These are phyloP conservation scores for Puccinellia tenuiflora DNA, from an alignment of 176 grass and related monocot species.

Conservation along the genomic window DNA sequence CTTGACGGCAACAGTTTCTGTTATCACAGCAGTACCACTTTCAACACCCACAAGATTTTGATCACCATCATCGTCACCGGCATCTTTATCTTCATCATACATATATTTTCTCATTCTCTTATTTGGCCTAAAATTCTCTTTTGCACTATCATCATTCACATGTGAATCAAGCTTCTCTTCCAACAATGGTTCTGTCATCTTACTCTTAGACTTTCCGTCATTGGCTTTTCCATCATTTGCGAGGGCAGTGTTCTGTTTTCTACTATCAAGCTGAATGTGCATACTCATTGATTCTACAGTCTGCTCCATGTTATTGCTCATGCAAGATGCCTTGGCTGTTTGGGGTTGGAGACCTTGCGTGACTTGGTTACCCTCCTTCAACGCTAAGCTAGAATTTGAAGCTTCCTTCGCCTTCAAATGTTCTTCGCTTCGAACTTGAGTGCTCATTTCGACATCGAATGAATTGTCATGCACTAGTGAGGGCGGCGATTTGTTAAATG, in stretches of 20 bases:
- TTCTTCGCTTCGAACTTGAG: background rate
- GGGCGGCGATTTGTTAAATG: background rate
- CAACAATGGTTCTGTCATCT: background rate
- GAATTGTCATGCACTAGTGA: background rate
- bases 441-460: background rate
- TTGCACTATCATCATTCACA: background rate
- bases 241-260: background rate
- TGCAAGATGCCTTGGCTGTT: background rate
- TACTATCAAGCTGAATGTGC: background rate
- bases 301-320: background rate
- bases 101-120: background rate
- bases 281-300: background rate
- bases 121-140: background rate
- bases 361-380: background rate
- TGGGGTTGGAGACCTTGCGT: background rate
- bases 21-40: background rate
- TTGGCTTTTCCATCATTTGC: background rate
- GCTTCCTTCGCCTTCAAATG: background rate
- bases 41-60: background rate
- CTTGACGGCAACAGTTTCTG: background rate
- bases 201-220: background rate
- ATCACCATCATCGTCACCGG: background rate
- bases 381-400: background rate
- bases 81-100: background rate
- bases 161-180: background rate